phyloP scores from a whole-genome alignment of 257 asterid species.

The Fraxinus pennsylvanica region DNA sequence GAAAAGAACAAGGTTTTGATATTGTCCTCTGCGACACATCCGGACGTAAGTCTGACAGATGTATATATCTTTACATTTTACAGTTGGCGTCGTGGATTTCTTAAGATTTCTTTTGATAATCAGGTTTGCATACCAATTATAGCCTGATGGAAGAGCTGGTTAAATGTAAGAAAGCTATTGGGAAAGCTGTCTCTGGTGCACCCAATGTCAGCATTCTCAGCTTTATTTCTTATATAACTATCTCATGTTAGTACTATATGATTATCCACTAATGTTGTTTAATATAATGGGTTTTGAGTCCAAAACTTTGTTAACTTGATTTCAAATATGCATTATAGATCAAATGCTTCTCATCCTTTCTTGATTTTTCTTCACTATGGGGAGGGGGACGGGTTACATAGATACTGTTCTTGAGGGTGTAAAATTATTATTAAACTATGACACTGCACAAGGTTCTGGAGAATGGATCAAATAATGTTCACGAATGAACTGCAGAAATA shows the following conservation, averaged over 20 bases:
- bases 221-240: neutral
- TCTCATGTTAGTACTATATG: neutral
- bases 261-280: neutral
- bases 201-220: conserved; percentile 66
- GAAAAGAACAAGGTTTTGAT: conserved; percentile 74
- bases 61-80: conserved; percentile 3
- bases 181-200: conserved; percentile 76
- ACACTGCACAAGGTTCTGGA: neutral
- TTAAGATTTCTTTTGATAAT: conserved; percentile 6
- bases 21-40: conserved; percentile 91
- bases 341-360: neutral
- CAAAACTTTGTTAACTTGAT: neutral
- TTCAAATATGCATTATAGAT: neutral
- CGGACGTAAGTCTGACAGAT: conserved; percentile 68
- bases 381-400: neutral
- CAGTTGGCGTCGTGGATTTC: conserved; percentile 7
- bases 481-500: neutral
- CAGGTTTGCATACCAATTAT: conserved; percentile 94
- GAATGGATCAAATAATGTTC: neutral
- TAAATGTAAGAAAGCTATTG: conserved; percentile 79
- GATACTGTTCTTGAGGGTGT: neutral
- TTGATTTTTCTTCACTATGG: neutral
- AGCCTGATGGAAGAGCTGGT: conserved; percentile 95
- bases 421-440: neutral
- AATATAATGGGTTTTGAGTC: neutral